Evolutionary conservation across 176 grass and related monocot species (phyloP), one percentile per base, ranked within the genome.

Genomic region (Leersia perrieri): DNA sequence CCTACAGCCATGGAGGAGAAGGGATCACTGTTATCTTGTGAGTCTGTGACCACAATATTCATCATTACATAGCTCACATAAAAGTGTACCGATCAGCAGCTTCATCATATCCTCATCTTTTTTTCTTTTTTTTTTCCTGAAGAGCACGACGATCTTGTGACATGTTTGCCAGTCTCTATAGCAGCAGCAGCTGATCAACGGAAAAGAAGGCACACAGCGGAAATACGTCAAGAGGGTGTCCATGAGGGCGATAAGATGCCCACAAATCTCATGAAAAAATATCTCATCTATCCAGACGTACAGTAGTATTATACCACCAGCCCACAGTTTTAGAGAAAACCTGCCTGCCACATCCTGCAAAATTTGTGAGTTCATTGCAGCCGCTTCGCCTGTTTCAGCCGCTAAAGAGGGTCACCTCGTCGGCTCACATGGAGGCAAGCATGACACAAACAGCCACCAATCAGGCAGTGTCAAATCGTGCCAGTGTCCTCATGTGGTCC

Each of bases 11-110:
- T 32, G 45, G 27, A 27, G 67, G 83, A 77, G 74, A 82, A 33
- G 88, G 53, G 53, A 53, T 86, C 83, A 82, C 4, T 38, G 47
- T 22, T 73, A 68, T 73, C 83, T 51, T 68, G 88, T 86, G 88
- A 82, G 78, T 30, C 66, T 27, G 25, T 20, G 9, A 32, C 40
- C 62, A 76, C 70, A 26, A 25, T 32, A 80, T 80, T 80, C 71
- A 60, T 68, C 35, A 25, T 58, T 58, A 58, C 8, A 58, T 76
- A 51, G 27, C 11, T 63, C 30, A 39, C 22, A 22, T 34, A 69
- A 84, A 82, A 73, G 23, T 14, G 51, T 58, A 18, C 47, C 13
- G 34, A 58, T 33, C 41, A 27, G 0, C 16, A 11, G 51, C 51
- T 55, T 55, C 20, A 23, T 55, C 51, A 55, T n/a, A n/a, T n/a